phyloP scores from a whole-genome alignment of 306 rosid species.

The Vigna radiata region DNA sequence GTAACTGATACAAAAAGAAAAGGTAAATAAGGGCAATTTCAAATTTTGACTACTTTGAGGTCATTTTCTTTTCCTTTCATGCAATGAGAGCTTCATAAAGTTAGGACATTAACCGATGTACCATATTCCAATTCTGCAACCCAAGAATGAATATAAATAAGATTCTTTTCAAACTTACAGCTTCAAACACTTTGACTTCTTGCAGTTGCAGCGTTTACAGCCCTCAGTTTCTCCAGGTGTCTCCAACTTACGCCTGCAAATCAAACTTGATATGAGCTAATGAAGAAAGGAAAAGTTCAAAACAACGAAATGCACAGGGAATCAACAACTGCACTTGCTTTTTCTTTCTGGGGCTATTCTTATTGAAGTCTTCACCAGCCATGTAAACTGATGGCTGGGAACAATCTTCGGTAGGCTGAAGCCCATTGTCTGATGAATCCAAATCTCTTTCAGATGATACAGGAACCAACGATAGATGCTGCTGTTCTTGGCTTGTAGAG shows the following conservation, averaged over 20 bases:
- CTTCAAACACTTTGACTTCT: constrained; percentile 90
- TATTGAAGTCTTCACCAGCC: constrained; percentile 69
- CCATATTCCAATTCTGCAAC: constrained; percentile 9
- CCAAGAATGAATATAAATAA: not conserved
- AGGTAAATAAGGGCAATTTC: constrained; percentile 14
- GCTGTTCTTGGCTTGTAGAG: constrained; percentile 57
- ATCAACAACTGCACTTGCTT: constrained; percentile 52
- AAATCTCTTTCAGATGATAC: constrained; percentile 58
- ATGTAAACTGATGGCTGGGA: constrained; percentile 54
- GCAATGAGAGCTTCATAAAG: not conserved
- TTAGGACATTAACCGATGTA: not conserved
- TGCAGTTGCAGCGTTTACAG: constrained; percentile 96
- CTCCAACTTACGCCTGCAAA: constrained; percentile 78
- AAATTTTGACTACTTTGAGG: constrained; percentile 21
- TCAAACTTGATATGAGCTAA: constrained; percentile 44
- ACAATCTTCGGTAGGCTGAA: constrained; percentile 69
- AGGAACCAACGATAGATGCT: constrained; percentile 46
- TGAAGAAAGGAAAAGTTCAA: constrained; percentile 28
- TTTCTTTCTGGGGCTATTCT: constrained; percentile 80
- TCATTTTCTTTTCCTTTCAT: constrained; percentile 9
- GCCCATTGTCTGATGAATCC: constrained; percentile 53
- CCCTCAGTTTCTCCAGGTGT: constrained; percentile 69
- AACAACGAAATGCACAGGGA: not conserved
- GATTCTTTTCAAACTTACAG: constrained; percentile 66
- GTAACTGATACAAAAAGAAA: constrained; percentile 57